Evolutionary conservation across 2,329 filamentous ascomycete species (phyloP).

Genomic region (Proliferodiscus dingleyae): DNA sequence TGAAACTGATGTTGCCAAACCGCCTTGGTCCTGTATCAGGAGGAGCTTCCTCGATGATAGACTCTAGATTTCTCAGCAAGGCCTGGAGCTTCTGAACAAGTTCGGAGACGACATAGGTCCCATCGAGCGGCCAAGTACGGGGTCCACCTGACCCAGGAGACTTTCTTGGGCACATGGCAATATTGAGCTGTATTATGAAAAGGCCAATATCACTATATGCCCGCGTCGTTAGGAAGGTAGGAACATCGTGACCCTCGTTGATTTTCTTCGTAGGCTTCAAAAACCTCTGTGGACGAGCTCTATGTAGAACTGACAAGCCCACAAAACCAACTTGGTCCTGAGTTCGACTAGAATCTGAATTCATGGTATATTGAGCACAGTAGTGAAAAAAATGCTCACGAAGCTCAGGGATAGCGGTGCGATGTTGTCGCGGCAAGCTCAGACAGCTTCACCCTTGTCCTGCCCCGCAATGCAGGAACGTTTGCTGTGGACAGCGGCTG

Average conservation of each 20-base stretch:
- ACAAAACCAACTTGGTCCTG: slow-evolving; percentile 2
- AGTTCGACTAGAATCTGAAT: neutral
- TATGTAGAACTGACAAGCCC: slow-evolving; percentile 38
- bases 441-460: neutral
- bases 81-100: slow-evolving; percentile 58
- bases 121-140: slow-evolving; percentile 48
- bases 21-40: slow-evolving; percentile 80
- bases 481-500: no score
- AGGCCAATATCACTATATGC: slow-evolving; percentile 84
- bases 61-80: slow-evolving; percentile 60
- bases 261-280: slow-evolving; percentile 71
- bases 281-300: slow-evolving; percentile 52
- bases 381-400: no score
- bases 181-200: slow-evolving; percentile 87
- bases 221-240: slow-evolving; percentile 70
- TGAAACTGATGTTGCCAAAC: slow-evolving; percentile 89
- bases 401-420: no score
- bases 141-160: slow-evolving; percentile 36
- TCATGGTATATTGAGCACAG: slow-evolving; percentile 9
- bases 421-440: no score
- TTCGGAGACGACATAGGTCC: slow-evolving; percentile 36
- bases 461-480: no score
- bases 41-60: slow-evolving; percentile 70
- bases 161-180: slow-evolving; percentile 72
- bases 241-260: slow-evolving; percentile 76